Conservation (phyloP, 345 rosid genomes). For the Linum usitatissimum region DNA sequence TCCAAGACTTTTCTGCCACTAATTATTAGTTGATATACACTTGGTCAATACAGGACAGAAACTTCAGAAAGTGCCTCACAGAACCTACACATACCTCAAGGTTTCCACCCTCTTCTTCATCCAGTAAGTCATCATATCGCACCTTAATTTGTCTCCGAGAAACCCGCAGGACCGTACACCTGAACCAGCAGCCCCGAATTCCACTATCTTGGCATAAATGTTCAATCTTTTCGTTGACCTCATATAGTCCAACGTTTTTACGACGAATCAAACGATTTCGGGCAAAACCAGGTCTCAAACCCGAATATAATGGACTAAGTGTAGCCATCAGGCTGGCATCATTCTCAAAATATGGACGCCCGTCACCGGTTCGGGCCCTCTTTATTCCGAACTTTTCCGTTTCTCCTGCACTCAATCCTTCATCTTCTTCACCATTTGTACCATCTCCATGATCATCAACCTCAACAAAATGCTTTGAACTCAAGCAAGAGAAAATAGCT, state of each 20-base stretch:
- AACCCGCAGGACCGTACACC: slow-evolving; percentile 63
- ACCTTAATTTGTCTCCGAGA: slow-evolving; percentile 65
- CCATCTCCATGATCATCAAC: slow-evolving; percentile 33
- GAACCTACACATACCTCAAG: slow-evolving; percentile 58
- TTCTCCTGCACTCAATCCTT: slow-evolving; percentile 38
- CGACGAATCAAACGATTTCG: slow-evolving; percentile 43
- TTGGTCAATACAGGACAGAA: neutral
- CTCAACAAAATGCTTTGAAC: slow-evolving; percentile 31
- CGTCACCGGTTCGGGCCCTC: slow-evolving; percentile 46
- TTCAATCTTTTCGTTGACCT: slow-evolving; percentile 67
- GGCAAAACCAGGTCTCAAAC: slow-evolving; percentile 35
- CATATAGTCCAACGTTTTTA: slow-evolving; percentile 33
- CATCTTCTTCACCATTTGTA: slow-evolving; percentile 44
- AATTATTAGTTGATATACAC: neutral
- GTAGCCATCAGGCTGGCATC: slow-evolving; percentile 22
- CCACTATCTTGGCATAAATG: slow-evolving; percentile 92
- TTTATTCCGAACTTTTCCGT: slow-evolving; percentile 49
- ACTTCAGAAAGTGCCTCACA: neutral
- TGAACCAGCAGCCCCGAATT: slow-evolving; percentile 95
- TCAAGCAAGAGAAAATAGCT: slow-evolving; percentile 62
- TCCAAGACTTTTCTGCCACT: neutral
- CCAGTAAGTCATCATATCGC: slow-evolving; percentile 72
- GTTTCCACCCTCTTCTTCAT: slow-evolving; percentile 67
- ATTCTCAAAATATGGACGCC: slow-evolving; percentile 24
- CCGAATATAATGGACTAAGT: slow-evolving; percentile 34